phyloP scores from a whole-genome alignment of 2,329 filamentous ascomycete genomes.

The Annulohypoxylon truncatum region DNA sequence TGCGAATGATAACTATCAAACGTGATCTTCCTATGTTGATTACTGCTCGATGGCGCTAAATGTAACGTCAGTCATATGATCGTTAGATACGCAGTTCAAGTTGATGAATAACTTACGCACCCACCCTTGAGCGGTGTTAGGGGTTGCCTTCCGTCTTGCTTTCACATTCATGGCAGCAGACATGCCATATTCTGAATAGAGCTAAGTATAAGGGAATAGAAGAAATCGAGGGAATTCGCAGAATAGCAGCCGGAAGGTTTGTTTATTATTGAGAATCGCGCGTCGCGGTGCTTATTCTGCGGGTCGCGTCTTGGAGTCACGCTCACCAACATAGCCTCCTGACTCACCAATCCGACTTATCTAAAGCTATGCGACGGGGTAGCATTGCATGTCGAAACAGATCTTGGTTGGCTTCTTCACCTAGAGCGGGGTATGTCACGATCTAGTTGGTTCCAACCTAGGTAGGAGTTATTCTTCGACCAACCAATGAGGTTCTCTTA shows the following conservation, averaged over 20 bases:
- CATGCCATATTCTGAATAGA: not conserved
- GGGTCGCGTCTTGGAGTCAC: not conserved
- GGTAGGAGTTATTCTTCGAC: not conserved
- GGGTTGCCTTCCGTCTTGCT: conserved; percentile 9
- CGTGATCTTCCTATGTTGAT: not conserved
- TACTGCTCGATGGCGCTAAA: not conserved
- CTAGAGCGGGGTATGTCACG: not conserved
- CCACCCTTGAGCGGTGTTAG: conserved; percentile 20
- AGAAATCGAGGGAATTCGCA: not conserved
- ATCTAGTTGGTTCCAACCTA: not conserved
- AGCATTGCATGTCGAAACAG: conserved; percentile 16
- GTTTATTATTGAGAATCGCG: not conserved
- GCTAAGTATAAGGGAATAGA: not conserved
- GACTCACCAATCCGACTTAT: not conserved
- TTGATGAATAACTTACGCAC: conserved; percentile 10
- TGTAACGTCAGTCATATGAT: not conserved
- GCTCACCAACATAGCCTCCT: not conserved
- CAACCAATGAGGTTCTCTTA: not conserved
- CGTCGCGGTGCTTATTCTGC: not conserved
- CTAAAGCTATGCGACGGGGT: conserved; percentile 1
- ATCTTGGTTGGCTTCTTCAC: not conserved
- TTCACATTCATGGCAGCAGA: conserved; percentile 5
- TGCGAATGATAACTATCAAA: conserved; percentile 8
- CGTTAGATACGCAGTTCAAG: not conserved
- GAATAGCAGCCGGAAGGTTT: not conserved